Conservation (phyloP, 331 rosid genomes). For the Stylosanthes scabra region DNA sequence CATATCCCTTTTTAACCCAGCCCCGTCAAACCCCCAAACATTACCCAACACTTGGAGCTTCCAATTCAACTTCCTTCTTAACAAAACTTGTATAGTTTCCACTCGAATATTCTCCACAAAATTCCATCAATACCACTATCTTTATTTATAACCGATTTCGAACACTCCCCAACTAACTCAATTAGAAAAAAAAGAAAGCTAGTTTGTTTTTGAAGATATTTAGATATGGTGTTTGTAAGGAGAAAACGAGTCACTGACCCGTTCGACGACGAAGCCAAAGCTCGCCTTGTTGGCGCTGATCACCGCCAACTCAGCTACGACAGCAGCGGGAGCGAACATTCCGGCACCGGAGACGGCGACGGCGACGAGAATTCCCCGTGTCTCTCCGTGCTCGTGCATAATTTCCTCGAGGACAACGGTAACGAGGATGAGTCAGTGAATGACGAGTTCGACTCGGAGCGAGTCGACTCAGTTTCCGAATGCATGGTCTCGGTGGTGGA, state of each 20-base stretch:
- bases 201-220: not conserved
- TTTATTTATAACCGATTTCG: conserved; percentile 29
- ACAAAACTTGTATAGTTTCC: not conserved
- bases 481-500: conserved; percentile 40
- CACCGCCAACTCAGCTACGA: conserved; percentile 41
- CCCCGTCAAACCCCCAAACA: not conserved
- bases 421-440: conserved; percentile 18
- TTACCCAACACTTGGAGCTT: not conserved
- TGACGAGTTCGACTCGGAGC: conserved; percentile 42
- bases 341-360: conserved; percentile 50
- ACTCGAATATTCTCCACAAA: conserved; percentile 50
- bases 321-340: conserved; percentile 89
- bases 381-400: conserved; percentile 73
- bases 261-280: conserved; percentile 68
- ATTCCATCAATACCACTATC: conserved; percentile 25
- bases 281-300: conserved; percentile 59
- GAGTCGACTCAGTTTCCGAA: conserved; percentile 40
- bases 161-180: not conserved
- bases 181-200: too few relatives aligned
- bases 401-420: conserved; percentile 51
- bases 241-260: conserved; percentile 71
- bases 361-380: conserved; percentile 44
- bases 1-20: conserved; percentile 37
- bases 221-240: conserved; percentile 46
- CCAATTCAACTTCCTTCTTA: not conserved